Evolutionary conservation across 106 monocot species (phyloP).

Genomic region (Ottelia alismoides): DNA sequence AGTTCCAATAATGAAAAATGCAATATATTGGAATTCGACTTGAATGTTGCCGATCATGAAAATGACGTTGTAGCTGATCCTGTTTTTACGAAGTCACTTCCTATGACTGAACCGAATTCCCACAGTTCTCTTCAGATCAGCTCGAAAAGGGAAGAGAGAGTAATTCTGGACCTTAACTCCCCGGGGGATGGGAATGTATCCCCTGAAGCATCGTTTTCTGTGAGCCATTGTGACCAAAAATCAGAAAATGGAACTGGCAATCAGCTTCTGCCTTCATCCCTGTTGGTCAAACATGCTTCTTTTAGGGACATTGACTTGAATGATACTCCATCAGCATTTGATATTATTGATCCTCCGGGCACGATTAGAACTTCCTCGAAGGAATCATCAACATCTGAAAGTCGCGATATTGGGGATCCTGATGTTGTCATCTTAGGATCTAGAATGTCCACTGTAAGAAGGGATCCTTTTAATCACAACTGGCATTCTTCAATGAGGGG

Average conservation of each 20-base stretch:
- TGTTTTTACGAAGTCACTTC: conserved; percentile 3
- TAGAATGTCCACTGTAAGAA: conserved; percentile 24
- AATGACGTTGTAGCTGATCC: conserved; percentile 14
- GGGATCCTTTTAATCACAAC: conserved; percentile 9
- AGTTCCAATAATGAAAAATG: conserved; percentile 24
- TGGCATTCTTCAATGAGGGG: conserved; percentile 12
- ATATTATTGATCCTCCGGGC: too few species aligned
- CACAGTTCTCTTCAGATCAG: conserved; percentile 36
- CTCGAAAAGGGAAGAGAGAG: conserved; percentile 34
- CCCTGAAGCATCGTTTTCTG: conserved; percentile 12
- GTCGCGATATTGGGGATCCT: conserved; percentile 19
- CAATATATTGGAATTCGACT: conserved; percentile 35
- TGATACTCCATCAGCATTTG: conserved; percentile 27
- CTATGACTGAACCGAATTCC: conserved; percentile 17
- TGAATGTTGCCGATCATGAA: conserved; percentile 47
- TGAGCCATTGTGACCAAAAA: conserved; percentile 22
- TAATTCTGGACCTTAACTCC: conserved; percentile 64
- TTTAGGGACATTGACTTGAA: conserved; percentile 64
- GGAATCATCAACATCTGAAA: conserved; percentile 1
- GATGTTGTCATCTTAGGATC: conserved; percentile 41
- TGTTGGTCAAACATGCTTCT: conserved; percentile 30
- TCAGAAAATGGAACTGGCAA: conserved; percentile 16
- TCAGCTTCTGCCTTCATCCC: conserved; percentile 37
- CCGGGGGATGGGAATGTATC: conserved; percentile 33
- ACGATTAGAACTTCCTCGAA: conserved; percentile 9